Conservation (phyloP, 441 rosid species). For the California macrophylla region DNA sequence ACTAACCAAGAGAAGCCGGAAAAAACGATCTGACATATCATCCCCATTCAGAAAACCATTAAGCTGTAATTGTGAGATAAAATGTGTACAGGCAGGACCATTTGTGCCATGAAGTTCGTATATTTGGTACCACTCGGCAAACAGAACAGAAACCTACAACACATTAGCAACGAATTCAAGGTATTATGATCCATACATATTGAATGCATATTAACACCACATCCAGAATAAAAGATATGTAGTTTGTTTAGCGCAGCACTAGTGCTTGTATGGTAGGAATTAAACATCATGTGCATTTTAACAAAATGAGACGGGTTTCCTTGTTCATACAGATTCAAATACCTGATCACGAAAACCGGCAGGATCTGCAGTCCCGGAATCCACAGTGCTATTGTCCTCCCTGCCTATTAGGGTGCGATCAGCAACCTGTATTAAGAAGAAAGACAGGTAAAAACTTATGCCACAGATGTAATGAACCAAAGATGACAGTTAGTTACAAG, state of each 20-base stretch:
- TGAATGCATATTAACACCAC: not conserved
- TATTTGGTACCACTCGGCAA: constrained; percentile 26
- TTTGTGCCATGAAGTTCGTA: constrained; percentile 26
- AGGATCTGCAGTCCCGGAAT: constrained; percentile 21
- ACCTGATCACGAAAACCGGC: constrained; percentile 28
- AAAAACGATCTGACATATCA: constrained; percentile 26
- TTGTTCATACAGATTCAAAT: not conserved
- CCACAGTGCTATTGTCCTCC: constrained; percentile 16
- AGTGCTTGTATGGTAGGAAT: not conserved
- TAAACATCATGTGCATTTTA: not conserved
- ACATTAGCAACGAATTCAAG: not conserved
- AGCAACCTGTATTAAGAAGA: constrained; percentile 16
- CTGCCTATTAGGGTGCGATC: constrained; percentile 14
- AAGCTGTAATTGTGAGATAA: constrained; percentile 23
- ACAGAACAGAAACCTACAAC: constrained; percentile 20
- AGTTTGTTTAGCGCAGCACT: not conserved
- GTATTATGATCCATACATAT: not conserved
- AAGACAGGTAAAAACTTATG: not conserved
- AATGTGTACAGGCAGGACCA: constrained; percentile 22
- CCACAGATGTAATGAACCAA: not conserved
- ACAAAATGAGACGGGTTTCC: not conserved
- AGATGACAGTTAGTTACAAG: not conserved
- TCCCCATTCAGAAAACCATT: constrained; percentile 26
- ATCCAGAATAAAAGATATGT: not conserved
- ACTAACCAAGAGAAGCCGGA: constrained; percentile 23